Evolutionary conservation across 139 green algal species (phyloP).

Genomic region (Pleodorina starrii): DNA sequence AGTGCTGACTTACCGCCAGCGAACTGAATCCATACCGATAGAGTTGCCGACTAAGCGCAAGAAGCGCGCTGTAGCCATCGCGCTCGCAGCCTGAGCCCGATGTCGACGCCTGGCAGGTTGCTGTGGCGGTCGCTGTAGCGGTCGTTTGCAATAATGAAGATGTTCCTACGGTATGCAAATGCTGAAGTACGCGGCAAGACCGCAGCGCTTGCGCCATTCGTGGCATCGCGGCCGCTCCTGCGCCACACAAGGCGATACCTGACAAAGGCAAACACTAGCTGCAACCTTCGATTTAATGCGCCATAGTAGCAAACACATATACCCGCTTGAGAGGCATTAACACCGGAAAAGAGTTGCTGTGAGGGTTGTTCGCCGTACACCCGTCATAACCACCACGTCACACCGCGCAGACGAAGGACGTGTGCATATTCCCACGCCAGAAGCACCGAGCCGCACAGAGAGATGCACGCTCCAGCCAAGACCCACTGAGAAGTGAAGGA

Average conservation of each 20-base stretch:
- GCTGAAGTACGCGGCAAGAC: not conserved
- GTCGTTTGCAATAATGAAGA: not conserved
- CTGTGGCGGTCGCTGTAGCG: not conserved
- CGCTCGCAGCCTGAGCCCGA: not conserved
- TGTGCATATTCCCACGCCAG: no score
- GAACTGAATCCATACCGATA: not conserved
- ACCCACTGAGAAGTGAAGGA: no score
- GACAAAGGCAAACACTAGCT: no score
- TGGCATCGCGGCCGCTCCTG: slow-evolving; percentile 2
- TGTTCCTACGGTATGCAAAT: not conserved
- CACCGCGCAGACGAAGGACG: no score
- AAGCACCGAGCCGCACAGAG: no score
- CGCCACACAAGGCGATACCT: not conserved
- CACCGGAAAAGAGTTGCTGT: no score
- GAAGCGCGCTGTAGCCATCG: not conserved
- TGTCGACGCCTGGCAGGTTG: slow-evolving; percentile 4
- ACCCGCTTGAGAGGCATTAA: no score
- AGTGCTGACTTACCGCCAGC: not conserved
- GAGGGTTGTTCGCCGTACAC: no score
- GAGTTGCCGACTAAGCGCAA: not conserved
- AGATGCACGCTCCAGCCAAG: no score
- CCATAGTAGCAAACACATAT: no score
- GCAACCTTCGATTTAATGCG: no score
- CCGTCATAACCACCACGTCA: no score
- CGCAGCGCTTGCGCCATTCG: not conserved